Evolutionary conservation across 78 protist species (phyloP).

Genomic region (Chrysochromulina tobinii): DNA sequence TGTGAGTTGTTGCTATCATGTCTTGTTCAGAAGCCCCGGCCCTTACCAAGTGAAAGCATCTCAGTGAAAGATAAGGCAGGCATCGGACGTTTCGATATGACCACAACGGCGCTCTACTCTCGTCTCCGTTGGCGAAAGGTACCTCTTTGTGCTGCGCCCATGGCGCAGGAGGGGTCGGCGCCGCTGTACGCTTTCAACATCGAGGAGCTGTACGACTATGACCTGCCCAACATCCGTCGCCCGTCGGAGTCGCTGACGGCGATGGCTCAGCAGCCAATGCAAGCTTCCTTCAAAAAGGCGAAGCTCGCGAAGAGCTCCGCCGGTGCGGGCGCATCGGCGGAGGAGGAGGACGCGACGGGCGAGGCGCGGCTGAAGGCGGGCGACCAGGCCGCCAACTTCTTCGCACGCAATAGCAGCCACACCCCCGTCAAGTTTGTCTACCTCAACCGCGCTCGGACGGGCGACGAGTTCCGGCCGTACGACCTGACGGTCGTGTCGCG

Average conservation of each 20-base stretch:
- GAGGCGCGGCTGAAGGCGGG: conserved; percentile 11
- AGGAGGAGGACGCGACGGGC: not conserved
- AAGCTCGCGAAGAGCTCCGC: not conserved
- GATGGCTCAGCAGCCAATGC: not conserved
- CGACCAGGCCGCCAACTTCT: not conserved
- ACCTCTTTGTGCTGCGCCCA: no score
- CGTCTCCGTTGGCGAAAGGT: no score
- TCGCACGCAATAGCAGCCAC: not conserved
- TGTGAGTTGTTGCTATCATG: no score
- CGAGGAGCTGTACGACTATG: conserved; percentile 16
- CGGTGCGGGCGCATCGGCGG: not conserved
- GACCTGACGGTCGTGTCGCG: conserved; percentile 54
- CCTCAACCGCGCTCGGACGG: conserved; percentile 5
- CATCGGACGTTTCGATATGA: no score
- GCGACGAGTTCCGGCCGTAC: conserved; percentile 60
- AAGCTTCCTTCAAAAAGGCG: no score
- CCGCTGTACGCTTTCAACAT: not conserved
- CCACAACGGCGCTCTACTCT: no score
- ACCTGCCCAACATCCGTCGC: not conserved
- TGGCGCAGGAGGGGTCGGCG: not conserved
- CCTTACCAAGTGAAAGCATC: no score
- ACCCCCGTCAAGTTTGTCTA: conserved; percentile 28
- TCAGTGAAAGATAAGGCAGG: no score
- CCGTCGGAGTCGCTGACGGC: not conserved
- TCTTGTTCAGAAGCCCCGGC: no score